A percentile compares a stretch with the other conserved stretches of the same genome.
Conservation (phyloP, 768 basidiomycete genomes). For the Candolleomyces aberdarensis region DNA sequence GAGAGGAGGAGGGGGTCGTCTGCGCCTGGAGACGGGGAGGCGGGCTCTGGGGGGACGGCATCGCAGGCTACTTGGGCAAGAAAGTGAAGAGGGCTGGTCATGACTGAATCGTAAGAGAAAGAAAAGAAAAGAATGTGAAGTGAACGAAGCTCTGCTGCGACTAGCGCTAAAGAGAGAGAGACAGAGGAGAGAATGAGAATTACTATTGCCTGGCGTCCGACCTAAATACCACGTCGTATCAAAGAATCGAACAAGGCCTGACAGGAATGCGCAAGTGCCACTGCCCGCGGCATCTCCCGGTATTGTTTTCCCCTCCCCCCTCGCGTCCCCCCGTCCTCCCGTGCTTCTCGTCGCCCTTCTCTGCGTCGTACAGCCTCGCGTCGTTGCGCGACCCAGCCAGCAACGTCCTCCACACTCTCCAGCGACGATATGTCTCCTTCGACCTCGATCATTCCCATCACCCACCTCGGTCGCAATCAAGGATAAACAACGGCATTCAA, state of each 20-base stretch:
- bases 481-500: conserved; percentile 3
- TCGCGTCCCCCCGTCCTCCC: background rate
- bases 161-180: conserved; percentile 19
- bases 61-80: conserved; percentile 34
- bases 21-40: conserved; percentile 11
- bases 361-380: background rate
- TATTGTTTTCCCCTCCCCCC: conserved; percentile 31
- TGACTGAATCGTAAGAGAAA: conserved; percentile 25
- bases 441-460: background rate
- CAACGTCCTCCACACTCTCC: background rate
- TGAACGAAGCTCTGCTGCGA: conserved; percentile 14
- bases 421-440: conserved; percentile 3
- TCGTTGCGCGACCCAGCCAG: background rate
- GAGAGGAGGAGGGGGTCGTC: conserved; percentile 11
- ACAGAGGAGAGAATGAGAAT: conserved; percentile 16
- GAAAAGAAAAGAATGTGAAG: conserved; percentile 21
- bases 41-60: conserved; percentile 10
- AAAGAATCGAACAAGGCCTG: conserved; percentile 21
- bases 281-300: conserved; percentile 28
- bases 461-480: background rate
- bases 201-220: conserved; percentile 10
- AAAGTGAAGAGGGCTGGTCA: conserved; percentile 32
- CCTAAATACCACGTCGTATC: conserved; percentile 12
- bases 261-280: conserved; percentile 15
- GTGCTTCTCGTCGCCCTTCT: conserved; percentile 3